These are phyloP conservation scores for Xanthoparmelia taractica DNA, from an alignment of 495 filamentous ascomycete genomes.

Conservation along the genomic window DNA sequence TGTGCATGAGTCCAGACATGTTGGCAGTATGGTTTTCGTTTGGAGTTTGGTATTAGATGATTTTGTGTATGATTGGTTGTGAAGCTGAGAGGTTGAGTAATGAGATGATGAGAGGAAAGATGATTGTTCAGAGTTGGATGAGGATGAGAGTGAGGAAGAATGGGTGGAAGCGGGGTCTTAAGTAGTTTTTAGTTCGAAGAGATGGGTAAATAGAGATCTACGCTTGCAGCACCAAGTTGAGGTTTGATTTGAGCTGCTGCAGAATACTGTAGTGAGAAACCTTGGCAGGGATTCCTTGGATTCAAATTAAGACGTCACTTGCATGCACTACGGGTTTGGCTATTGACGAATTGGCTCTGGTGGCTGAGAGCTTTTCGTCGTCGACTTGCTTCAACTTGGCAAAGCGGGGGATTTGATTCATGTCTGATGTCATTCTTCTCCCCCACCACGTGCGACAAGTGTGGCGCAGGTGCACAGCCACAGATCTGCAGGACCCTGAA, in stretches of 20 bases:
- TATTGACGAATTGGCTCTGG: no score
- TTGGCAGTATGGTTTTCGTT: slow-evolving; percentile 26
- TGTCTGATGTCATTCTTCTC: slow-evolving; percentile 6
- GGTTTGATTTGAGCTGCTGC: not conserved
- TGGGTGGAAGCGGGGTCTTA: not conserved
- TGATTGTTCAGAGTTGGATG: not conserved
- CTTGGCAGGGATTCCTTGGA: not conserved
- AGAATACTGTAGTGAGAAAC: not conserved
- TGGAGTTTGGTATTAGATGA: not conserved
- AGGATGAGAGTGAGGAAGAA: not conserved
- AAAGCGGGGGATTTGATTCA: not conserved
- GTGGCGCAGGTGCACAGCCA: slow-evolving; percentile 10
- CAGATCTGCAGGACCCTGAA: slow-evolving; percentile 5
- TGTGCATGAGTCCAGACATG: slow-evolving; percentile 65
- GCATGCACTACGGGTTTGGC: no score
- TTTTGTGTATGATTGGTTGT: not conserved
- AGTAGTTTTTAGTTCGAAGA: not conserved
- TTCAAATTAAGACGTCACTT: slow-evolving; percentile 5
- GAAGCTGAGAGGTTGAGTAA: not conserved
- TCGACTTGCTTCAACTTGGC: no score
- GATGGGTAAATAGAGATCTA: not conserved
- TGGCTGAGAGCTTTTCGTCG: no score
- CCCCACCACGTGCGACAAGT: not conserved
- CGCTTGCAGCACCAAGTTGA: not conserved
- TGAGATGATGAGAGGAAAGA: not conserved